Evolutionary conservation across 2,329 filamentous ascomycete species (phyloP).

Genomic region (Xylariaceae sp.): DNA sequence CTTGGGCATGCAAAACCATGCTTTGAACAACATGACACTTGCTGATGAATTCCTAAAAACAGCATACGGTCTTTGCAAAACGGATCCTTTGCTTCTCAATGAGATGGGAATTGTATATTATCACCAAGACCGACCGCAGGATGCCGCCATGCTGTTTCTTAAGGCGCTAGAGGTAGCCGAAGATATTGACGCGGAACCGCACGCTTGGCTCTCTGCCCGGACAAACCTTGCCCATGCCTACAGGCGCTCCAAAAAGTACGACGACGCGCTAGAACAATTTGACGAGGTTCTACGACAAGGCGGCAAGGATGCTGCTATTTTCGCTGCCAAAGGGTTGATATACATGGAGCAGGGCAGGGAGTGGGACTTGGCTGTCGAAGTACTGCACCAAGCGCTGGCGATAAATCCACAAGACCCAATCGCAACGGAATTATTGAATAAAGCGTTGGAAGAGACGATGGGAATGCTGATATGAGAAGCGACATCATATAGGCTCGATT

Average conservation of each 20-base stretch:
- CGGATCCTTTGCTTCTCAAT: conserved; percentile 89
- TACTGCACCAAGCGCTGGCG: conserved; percentile 84
- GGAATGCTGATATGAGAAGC: conserved; percentile 36
- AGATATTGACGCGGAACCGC: conserved; percentile 81
- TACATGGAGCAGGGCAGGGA: conserved; percentile 74
- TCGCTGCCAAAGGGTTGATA: conserved; percentile 83
- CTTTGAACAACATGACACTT: conserved; percentile 91
- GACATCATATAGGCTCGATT: background rate
- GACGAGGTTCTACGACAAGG: conserved; percentile 86
- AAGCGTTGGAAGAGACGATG: conserved; percentile 70
- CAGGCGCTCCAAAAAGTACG: conserved; percentile 71
- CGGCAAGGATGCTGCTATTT: conserved; percentile 78
- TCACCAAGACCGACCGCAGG: conserved; percentile 80
- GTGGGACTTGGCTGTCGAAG: conserved; percentile 77
- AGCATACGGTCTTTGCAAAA: conserved; percentile 81
- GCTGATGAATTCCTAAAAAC: conserved; percentile 94
- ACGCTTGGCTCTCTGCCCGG: conserved; percentile 82
- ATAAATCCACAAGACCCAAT: conserved; percentile 81
- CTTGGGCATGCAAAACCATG: conserved; percentile 97
- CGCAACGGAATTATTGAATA: conserved; percentile 77
- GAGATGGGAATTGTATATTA: conserved; percentile 97
- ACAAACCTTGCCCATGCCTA: conserved; percentile 91
- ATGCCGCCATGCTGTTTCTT: conserved; percentile 79
- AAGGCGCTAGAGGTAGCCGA: conserved; percentile 78
- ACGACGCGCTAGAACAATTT: conserved; percentile 79